These are phyloP conservation scores for Picea glauca DNA, from an alignment of 75 land plant genomes.

Conservation along the genomic window DNA sequence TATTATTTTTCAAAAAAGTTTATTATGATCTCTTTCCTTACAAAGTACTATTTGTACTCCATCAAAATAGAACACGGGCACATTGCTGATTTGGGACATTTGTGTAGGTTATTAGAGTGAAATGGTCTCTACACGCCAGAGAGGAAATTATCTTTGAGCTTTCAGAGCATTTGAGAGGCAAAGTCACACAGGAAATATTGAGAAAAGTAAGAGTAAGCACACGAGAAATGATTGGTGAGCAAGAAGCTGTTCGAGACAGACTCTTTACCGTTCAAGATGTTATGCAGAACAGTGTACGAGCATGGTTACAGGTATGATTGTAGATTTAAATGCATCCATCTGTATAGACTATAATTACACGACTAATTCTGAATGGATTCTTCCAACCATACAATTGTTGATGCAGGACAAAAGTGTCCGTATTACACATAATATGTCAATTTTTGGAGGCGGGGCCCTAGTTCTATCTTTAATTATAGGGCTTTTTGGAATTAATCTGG, in stretches of 20 bases:
- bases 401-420: conserved; percentile 82
- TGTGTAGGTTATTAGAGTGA: conserved; percentile 79
- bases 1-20: no score
- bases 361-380: no score
- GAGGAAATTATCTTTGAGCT: conserved; percentile 92
- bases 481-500: conserved; percentile 90
- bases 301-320: conserved; percentile 71
- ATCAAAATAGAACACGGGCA: neutral
- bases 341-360: no score
- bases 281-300: conserved; percentile 81
- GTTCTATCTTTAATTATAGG: conserved; percentile 84
- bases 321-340: neutral
- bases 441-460: conserved; percentile 88
- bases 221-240: conserved; percentile 88
- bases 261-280: conserved; percentile 93
- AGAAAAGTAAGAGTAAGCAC: conserved; percentile 63
- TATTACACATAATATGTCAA: conserved; percentile 78
- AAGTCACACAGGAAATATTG: conserved; percentile 35
- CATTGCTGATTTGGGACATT: neutral
- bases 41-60: no score
- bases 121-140: conserved; percentile 93
- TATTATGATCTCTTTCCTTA: no score
- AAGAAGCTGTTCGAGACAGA: conserved; percentile 91
- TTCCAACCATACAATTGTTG: neutral
- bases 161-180: conserved; percentile 65